Percentiles rank a stretch among this genome's conserved stretches.
Conservation (phyloP, 148 eudicot genomes). For the Rhododendron williamsianum region DNA sequence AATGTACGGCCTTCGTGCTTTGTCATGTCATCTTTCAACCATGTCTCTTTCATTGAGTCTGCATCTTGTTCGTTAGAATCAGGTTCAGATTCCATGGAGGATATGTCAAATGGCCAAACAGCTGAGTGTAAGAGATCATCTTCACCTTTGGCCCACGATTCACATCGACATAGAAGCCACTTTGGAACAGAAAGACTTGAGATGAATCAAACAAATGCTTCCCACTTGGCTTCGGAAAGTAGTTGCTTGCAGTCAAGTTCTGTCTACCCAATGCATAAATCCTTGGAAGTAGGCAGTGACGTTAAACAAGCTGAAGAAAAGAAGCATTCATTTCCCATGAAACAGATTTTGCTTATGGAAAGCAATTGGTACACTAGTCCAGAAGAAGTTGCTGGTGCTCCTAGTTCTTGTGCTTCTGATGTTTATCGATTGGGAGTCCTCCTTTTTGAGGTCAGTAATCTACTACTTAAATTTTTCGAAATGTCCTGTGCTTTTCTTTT, state of each 20-base stretch:
- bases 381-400: slow-evolving; percentile 76
- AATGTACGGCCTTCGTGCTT: slow-evolving; percentile 91
- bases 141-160: slow-evolving; percentile 22
- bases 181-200: slow-evolving; percentile 15
- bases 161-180: slow-evolving; percentile 20
- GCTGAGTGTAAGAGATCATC: slow-evolving; percentile 43
- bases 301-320: slow-evolving; percentile 43
- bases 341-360: slow-evolving; percentile 71
- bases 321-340: slow-evolving; percentile 76
- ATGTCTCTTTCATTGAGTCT: slow-evolving; percentile 90
- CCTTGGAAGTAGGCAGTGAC: slow-evolving; percentile 25
- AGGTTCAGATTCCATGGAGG: slow-evolving; percentile 75
- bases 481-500: slow-evolving; percentile 13
- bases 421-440: slow-evolving; percentile 87
- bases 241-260: slow-evolving; percentile 47
- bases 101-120: slow-evolving; percentile 41
- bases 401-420: slow-evolving; percentile 86
- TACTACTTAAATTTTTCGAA: slow-evolving; percentile 12
- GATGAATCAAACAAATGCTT: slow-evolving; percentile 14
- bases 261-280: slow-evolving; percentile 17
- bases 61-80: slow-evolving; percentile 87
- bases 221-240: slow-evolving; percentile 26
- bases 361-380: slow-evolving; percentile 88
- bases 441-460: slow-evolving; percentile 82
- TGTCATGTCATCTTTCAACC: slow-evolving; percentile 81